Base-by-base conservation (phyloP, 1,284 basidiomycete genomes). In the Cutaneotrichosporon cavernicola region DNA sequence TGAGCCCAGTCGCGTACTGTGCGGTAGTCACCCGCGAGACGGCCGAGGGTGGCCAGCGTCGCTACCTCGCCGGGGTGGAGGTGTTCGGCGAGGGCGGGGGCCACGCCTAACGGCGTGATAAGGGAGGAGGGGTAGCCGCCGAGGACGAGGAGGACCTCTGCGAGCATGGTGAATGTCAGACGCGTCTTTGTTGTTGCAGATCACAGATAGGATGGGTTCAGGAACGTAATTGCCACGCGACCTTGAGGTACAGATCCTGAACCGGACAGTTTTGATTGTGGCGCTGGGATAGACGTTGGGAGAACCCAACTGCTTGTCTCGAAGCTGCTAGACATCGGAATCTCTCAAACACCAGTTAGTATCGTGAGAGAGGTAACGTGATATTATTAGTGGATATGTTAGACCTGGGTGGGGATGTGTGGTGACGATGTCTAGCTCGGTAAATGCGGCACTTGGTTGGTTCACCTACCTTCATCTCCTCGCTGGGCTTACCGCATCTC, bases 51-150 rank as follows among this genome's bases (percentile, higher is more conserved):
- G 72, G 90, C 87, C 31, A 94, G 84, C 66, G 88, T 89, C 74
- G 92, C 86, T 60, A 88, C 85, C 77, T 94, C 92, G 3, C 92
- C 92, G 1, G 91, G 92, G 74, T 94, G 91, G 1, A 94, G 85
- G 21, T 92, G 86, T 11, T 87, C 83, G 2, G 83, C 76, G 70
- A 92, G 88, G 0, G 87, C 83, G 3, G 89, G 85, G 58, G 89
- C 84, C 14, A 92, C 74, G n/a, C 68, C 66, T 14, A 68, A 67
- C 13, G 76, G 68, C 2, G 66, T 68, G 66, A 94, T 91, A 58
- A 94, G 83, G 1, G 90, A 89, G 0, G 91, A 93, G 1, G 86
- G 83, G 81, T 94, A 90, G 46, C 91, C 92, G 2, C 88, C 87
- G 55, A 94, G 87, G 58, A 92, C 84, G 61, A 92, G 85, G 52